Evolutionary conservation across 768 basidiomycete genomes (phyloP).

Genomic region (Pisolithus orientalis): DNA sequence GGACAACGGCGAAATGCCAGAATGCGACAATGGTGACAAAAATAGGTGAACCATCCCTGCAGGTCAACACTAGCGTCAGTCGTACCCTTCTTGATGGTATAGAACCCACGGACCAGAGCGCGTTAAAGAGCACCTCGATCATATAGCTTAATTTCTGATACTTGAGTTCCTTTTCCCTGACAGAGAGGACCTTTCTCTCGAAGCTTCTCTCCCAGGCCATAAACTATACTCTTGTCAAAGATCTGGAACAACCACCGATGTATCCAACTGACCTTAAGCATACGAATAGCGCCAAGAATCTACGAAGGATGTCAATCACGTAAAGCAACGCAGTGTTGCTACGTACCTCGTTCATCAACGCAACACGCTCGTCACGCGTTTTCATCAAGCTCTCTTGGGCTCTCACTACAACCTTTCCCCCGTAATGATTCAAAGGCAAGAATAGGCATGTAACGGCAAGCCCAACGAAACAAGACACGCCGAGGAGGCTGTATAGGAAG

Average conservation of each 20-base stretch:
- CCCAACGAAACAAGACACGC: slow-evolving; percentile 72
- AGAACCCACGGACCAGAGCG: slow-evolving; percentile 39
- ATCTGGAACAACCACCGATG: background rate
- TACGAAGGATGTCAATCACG: slow-evolving; percentile 5
- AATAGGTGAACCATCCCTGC: slow-evolving; percentile 44
- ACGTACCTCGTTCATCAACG: slow-evolving; percentile 80
- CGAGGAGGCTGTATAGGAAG: slow-evolving; percentile 75
- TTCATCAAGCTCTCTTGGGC: slow-evolving; percentile 90
- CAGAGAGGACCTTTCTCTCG: slow-evolving; percentile 62
- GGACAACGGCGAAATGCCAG: slow-evolving; percentile 70
- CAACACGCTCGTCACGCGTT: slow-evolving; percentile 82
- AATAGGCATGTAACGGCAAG: slow-evolving; percentile 68
- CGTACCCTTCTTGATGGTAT: background rate
- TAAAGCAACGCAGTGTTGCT: background rate
- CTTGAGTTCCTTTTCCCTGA: slow-evolving; percentile 76
- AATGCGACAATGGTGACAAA: slow-evolving; percentile 57
- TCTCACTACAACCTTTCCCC: slow-evolving; percentile 69
- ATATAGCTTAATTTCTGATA: slow-evolving; percentile 84
- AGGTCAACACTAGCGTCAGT: background rate
- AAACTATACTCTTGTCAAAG: slow-evolving; percentile 42
- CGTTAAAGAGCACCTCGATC: slow-evolving; percentile 66
- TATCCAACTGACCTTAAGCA: slow-evolving; percentile 59
- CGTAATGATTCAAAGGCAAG: slow-evolving; percentile 77
- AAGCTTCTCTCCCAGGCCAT: slow-evolving; percentile 96
- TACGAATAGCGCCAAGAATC: slow-evolving; percentile 83